Evolutionary conservation across 176 grass and related monocot genomes (phyloP), one percentile per base, ranked within the genome.

Genomic region (Phoenix roebelenii): DNA sequence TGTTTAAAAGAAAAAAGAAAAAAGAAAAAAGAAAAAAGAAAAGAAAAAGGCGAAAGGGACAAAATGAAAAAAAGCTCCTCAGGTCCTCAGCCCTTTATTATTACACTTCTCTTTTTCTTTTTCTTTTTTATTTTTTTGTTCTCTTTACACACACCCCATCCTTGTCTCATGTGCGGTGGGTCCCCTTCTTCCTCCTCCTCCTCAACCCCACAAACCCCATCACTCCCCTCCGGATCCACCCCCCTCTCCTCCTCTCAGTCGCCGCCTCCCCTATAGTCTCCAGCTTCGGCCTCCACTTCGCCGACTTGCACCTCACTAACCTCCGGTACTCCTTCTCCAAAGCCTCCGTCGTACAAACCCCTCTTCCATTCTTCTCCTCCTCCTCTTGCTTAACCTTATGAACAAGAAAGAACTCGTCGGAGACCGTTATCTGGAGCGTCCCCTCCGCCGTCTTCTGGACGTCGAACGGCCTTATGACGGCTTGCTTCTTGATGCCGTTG

Each of bases 241-340:
- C 55, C 0, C 59, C 49, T 61, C 64, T 74, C 64, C 15, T 63
- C 16, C 59, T 74, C 71, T 74, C 60, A 26, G 56, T 52, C 19
- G 35, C 35, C 35, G 51, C 60, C 12, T 74, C 71, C 71, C 44
- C 56, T 25, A 74, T 61, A 15, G 51, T 61, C 52, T 74, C 71
- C 28, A 74, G 56, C 48, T 61, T 74, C 15, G 71, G 71, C 50
- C 59, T 74, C 71, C 71, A 74, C 50, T 74, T 74, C 7, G 35
- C 35, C 10, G 35, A 44, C 35, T 44, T 14, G 35, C 35, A 44
- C 24, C 64, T 65, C 24, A 61, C 60, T 17, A 96, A 54, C 75
- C 78, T 77, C 80, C 77, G 80, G 67, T 90, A 96, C 50, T 96
- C 91, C 67, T 90, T 96, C 72, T 86, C 77, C 19, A 96, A 76